Evolutionary conservation across 805 yeast genomes (phyloP).

Genomic region (Wickerhamomyces chambardii): DNA sequence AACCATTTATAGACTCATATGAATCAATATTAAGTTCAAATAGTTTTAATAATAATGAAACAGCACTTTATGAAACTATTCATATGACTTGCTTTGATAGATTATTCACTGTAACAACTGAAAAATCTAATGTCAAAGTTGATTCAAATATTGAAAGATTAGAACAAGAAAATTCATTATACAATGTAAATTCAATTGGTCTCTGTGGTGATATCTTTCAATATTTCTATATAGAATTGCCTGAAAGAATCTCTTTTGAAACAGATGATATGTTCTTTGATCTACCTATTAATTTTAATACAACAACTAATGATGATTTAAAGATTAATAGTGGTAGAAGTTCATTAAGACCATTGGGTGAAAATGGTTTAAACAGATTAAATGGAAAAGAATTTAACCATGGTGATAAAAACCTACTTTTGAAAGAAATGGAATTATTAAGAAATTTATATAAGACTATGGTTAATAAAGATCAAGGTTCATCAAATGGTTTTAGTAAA

Average conservation of each 20-base stretch:
- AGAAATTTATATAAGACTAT: not conserved
- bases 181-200: not conserved
- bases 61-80: not conserved
- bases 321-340: not conserved
- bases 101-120: not conserved
- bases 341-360: not conserved
- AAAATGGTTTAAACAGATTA: not conserved
- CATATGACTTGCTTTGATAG: not conserved
- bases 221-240: not conserved
- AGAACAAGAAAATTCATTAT: not conserved
- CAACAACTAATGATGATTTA: too few relatives aligned
- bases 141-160: too few relatives aligned
- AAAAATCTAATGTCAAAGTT: too few relatives aligned
- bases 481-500: too few relatives aligned
- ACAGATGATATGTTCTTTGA: not conserved
- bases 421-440: not conserved
- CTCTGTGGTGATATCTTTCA: not conserved
- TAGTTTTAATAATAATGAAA: constrained; percentile 2
- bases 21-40: not conserved
- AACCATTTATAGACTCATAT: constrained; percentile 19
- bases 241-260: not conserved
- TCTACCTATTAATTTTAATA: not conserved
- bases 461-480: too few relatives aligned
- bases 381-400: not conserved
- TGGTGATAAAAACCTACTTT: not conserved